phyloP scores from a whole-genome alignment of 2,329 filamentous ascomycete species.

The Chaetomiaceae sp. region DNA sequence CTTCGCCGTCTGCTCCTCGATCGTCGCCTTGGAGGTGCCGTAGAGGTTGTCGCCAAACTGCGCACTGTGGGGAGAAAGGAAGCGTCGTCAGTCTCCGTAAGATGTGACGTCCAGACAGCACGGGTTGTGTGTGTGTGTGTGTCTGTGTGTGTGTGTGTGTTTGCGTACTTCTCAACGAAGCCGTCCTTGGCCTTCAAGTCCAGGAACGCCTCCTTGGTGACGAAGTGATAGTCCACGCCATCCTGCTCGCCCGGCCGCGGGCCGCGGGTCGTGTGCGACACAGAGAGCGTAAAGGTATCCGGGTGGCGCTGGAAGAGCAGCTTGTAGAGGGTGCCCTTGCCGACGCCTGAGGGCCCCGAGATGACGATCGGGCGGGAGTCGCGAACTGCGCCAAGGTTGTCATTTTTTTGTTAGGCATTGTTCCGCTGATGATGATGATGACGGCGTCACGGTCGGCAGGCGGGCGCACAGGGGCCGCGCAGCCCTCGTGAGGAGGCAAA shows the following conservation, averaged over 20 bases:
- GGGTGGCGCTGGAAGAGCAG: slow-evolving; percentile 54
- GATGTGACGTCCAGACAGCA: too few species aligned
- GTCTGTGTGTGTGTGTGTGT: too few species aligned
- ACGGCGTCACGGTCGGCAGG: too few species aligned
- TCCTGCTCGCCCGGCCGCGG: slow-evolving; percentile 70
- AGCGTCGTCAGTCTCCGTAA: background rate
- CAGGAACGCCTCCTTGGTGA: slow-evolving; percentile 60
- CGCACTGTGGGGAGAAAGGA: slow-evolving; percentile 46
- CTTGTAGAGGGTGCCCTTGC: slow-evolving; percentile 75
- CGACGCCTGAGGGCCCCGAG: slow-evolving; percentile 71
- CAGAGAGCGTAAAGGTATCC: slow-evolving; percentile 47
- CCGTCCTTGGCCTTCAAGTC: slow-evolving; percentile 59
- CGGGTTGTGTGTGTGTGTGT: too few species aligned
- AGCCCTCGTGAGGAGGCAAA: background rate
- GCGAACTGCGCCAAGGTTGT: slow-evolving; percentile 15
- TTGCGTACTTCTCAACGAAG: slow-evolving; percentile 62
- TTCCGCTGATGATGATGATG: too few species aligned
- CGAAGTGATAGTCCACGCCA: slow-evolving; percentile 77
- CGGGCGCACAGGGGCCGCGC: background rate
- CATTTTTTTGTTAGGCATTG: too few species aligned
- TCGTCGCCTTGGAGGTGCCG: slow-evolving; percentile 74
- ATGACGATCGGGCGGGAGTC: slow-evolving; percentile 65
- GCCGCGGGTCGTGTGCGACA: slow-evolving; percentile 71
- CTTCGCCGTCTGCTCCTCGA: slow-evolving; percentile 65
- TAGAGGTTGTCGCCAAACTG: slow-evolving; percentile 82